A percentile compares a stretch with the other conserved stretches of the same genome.
Evolutionary conservation across 148 eudicot genomes (phyloP).

Genomic region (Oxyria digyna): DNA sequence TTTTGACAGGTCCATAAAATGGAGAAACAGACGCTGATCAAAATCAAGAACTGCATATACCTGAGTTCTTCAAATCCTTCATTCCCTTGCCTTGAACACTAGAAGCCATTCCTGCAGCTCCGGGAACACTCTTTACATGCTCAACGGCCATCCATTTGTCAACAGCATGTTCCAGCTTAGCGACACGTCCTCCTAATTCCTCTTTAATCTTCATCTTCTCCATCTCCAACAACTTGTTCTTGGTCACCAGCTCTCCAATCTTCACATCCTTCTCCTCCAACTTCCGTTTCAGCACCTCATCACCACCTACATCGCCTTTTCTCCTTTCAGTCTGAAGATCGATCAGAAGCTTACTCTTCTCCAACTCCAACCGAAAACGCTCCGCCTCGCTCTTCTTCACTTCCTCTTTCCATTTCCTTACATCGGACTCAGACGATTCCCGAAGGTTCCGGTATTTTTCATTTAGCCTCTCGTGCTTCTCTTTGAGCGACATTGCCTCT

Average conservation of each 20-base stretch:
- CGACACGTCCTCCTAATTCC: not conserved
- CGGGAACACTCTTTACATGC: not conserved
- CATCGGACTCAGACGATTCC: not conserved
- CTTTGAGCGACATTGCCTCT: not conserved
- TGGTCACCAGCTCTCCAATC: not conserved
- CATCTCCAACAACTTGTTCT: not conserved
- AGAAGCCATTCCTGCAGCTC: not conserved
- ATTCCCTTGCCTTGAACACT: not conserved
- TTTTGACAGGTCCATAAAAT: no score
- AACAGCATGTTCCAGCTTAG: not conserved
- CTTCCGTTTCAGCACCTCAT: not conserved
- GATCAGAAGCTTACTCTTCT: slow-evolving; percentile 3
- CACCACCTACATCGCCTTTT: not conserved
- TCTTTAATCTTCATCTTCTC: not conserved
- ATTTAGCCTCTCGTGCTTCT: not conserved
- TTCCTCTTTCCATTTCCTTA: not conserved
- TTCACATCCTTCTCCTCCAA: not conserved
- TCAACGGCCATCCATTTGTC: not conserved
- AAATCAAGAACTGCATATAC: not conserved
- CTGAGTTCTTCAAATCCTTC: not conserved
- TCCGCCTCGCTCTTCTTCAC: not conserved
- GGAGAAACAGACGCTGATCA: no score
- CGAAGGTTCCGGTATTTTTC: not conserved
- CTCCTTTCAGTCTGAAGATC: not conserved
- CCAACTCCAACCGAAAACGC: not conserved